Evolutionary conservation across 1,284 basidiomycete genomes (phyloP), one percentile per base, ranked within the genome.

Genomic region (Ceratobasidium sp.): DNA sequence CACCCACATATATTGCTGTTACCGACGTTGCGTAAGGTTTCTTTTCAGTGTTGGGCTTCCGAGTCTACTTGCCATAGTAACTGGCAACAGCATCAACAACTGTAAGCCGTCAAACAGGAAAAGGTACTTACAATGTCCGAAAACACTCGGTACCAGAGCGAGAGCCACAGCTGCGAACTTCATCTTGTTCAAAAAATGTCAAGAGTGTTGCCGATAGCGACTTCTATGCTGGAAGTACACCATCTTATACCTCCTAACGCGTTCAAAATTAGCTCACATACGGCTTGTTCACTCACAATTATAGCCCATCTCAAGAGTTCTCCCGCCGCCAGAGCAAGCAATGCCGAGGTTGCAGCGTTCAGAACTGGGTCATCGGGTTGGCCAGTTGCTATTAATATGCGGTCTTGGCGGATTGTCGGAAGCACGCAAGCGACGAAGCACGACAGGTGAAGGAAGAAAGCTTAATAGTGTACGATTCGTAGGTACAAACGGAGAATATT

Each of bases 1-100:
- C 72, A 80, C 76, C 84, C 84, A 86, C 72, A 85, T 78, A 75
- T 85, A 86, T 73, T 86, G 85, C 81, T 45, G 6, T 39, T 39
- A 14, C n/a, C n/a, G n/a, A n/a, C 6, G 36, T 39, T 39, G 14
- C 36, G 36, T 45, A 4, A 45, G 43, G 9, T 45, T 45, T 45
- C 43, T 45, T 45, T 6, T 18, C 43, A 10, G 43, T 6, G 9
- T 10, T 18, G 43, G 18, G 43, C 18, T 39, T 39, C 6, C 3
- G 4, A 45, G 43, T n/a, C 18, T 10, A 12, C 43, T 45, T 45
- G 18, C 43, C 43, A 85, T 80, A 16, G 85, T 86, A 76, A 85
- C 83, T 84, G 57, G n/a, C n/a, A n/a, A 45, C 32, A 28, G 21
- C 30, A 32, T 36, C 18, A 57, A 57, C 28, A 36, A 14, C 10